Conservation (phyloP, 345 rosid species). For the Brassica juncea region DNA sequence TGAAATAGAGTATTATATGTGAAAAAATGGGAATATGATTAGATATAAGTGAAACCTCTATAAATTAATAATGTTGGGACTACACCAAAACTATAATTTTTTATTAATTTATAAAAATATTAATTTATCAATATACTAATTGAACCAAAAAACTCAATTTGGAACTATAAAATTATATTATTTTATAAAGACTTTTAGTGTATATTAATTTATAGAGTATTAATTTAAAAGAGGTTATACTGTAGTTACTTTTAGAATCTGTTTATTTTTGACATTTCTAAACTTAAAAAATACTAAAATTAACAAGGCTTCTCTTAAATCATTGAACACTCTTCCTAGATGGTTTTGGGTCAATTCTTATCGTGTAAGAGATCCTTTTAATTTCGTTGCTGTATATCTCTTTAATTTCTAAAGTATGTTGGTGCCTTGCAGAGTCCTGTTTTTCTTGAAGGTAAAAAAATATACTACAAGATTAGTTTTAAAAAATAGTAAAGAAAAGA, state of each 20-base stretch:
- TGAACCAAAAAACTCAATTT: too few relatives aligned
- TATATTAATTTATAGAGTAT: too few relatives aligned
- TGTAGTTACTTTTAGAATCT: background rate
- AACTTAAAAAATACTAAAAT: background rate
- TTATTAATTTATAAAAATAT: too few relatives aligned
- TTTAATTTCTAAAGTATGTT: background rate
- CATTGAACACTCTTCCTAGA: background rate
- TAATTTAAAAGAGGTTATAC: too few relatives aligned
- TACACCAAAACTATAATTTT: too few relatives aligned
- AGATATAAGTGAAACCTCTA: background rate
- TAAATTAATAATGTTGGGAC: too few relatives aligned
- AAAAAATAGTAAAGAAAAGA: background rate
- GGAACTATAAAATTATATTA: too few relatives aligned
- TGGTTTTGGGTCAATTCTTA: background rate
- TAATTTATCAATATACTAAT: too few relatives aligned
- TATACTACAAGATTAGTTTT: background rate
- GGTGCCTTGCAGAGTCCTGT: background rate
- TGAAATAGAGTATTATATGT: background rate
- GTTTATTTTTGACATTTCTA: background rate
- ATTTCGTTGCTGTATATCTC: background rate
- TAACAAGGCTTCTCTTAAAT: background rate
- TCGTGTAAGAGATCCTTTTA: background rate
- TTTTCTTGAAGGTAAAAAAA: background rate
- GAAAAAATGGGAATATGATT: background rate
- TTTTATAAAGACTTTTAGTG: too few relatives aligned